Evolutionary conservation across 345 rosid genomes (phyloP).

Genomic region (Kandelia obovata): DNA sequence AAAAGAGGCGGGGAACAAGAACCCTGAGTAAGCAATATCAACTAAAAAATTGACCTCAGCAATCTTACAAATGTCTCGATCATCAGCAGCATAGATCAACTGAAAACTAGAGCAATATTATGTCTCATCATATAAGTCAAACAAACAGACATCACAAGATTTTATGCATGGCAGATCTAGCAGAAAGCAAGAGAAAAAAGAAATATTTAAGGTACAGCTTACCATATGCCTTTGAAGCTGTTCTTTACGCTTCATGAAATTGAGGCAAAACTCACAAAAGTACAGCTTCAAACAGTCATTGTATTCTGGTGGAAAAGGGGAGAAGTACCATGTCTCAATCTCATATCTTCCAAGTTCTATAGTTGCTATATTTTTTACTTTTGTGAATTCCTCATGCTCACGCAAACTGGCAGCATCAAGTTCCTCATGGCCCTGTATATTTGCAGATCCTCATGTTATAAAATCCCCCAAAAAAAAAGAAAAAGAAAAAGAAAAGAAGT

Average conservation of each 20-base stretch:
- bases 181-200: constrained; percentile 8
- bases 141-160: neutral
- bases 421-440: constrained; percentile 89
- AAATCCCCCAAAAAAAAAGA: too few relatives aligned
- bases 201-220: constrained; percentile 30
- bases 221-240: constrained; percentile 99
- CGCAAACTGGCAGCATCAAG: constrained; percentile 99
- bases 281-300: constrained; percentile 88
- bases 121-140: neutral
- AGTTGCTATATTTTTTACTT: constrained; percentile 96
- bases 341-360: constrained; percentile 98
- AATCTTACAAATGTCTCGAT: too few relatives aligned
- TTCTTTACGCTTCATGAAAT: constrained; percentile 97
- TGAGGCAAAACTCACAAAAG: constrained; percentile 99
- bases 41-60: too few relatives aligned
- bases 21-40: too few relatives aligned
- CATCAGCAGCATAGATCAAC: too few relatives aligned
- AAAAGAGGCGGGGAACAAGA: too few relatives aligned
- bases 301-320: constrained; percentile 98
- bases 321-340: constrained; percentile 99
- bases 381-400: constrained; percentile 98
- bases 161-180: neutral
- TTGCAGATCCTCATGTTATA: constrained; percentile 5
- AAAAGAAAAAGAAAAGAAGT: neutral
- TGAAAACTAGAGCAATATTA: too few relatives aligned